Base-by-base conservation (phyloP, 805 yeast species). In the Starmera caribaea region DNA sequence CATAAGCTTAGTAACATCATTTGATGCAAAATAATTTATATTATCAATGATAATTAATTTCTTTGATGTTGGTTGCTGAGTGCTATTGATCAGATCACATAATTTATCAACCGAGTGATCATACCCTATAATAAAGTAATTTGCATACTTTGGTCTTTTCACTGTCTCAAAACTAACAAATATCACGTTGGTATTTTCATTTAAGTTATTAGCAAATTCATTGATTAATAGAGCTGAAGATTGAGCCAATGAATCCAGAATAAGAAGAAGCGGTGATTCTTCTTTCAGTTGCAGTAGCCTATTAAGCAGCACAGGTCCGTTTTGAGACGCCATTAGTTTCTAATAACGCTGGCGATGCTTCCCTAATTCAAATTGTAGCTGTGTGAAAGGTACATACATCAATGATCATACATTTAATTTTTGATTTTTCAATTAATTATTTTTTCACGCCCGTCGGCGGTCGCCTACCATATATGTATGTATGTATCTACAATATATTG, bases 281-380 rank as follows among this genome's bases (percentile, higher is more conserved):
- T 92, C 97, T 46, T 79, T 83, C 38, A 85, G 61, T 3, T 78
- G 60, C 3, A 92, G 58, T 7, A 86, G 63, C 42, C 97, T 63
- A 35, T 71, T 76, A 41, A 89, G 64, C 6, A 88, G 63, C 28
- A 81, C 80, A n/a, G 71, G 45, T 33, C 71, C 62, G 42, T 61
- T 65, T 34, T 66, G 67, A 4, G 62, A 21, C 8, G 26, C 6
- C 26, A 21, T 21, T 21, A 7, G 26, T 21, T 21, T 9, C 26
- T 21, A 21, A 7, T 21, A 21, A 21, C 26, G 26, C n/a, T n/a
- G n/a, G n/a, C n/a, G n/a, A n/a, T n/a, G n/a, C n/a, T n/a, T n/a
- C n/a, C n/a, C n/a, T n/a, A n/a, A n/a, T n/a, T n/a, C n/a, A n/a
- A n/a, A n/a, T n/a, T n/a, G 26, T 21, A 15, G 14, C 12, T 32